These are phyloP conservation scores for Hirschioporus abietinus DNA, from an alignment of 768 basidiomycete genomes.

Conservation along the genomic window DNA sequence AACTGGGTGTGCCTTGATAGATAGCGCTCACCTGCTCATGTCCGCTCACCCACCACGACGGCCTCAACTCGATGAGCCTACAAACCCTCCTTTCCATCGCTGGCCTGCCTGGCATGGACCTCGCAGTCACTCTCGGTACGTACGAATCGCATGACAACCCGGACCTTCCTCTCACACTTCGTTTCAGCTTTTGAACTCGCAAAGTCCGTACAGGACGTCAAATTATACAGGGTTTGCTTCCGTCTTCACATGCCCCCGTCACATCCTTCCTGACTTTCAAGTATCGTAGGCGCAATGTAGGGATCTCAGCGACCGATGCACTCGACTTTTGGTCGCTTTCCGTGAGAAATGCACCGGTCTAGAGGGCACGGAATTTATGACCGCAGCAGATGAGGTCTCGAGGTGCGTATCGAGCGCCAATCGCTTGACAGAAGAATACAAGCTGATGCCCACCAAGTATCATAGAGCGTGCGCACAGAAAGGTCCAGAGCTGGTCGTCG, in stretches of 20 bases:
- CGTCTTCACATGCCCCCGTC: background rate
- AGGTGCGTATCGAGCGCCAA: conserved; percentile 19
- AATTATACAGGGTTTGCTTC: conserved; percentile 31
- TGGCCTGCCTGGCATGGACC: conserved; percentile 25
- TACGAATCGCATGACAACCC: conserved; percentile 1
- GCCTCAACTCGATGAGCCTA: conserved; percentile 3
- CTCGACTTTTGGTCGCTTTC: conserved; percentile 26
- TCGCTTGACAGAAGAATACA: background rate
- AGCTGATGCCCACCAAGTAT: background rate
- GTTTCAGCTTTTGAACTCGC: conserved; percentile 27
- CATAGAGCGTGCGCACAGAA: conserved; percentile 22
- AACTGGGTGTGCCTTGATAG: background rate
- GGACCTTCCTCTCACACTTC: background rate
- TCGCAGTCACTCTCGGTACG: conserved; percentile 24
- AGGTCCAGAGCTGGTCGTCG: conserved; percentile 31
- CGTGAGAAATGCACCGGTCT: conserved; percentile 28
- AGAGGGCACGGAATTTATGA: conserved; percentile 25
- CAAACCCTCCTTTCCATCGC: conserved; percentile 15
- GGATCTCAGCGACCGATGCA: conserved; percentile 29
- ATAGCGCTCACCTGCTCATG: background rate
- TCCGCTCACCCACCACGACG: conserved; percentile 4
- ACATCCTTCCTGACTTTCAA: background rate
- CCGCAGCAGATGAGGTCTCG: conserved; percentile 32
- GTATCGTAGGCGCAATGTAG: conserved; percentile 31
- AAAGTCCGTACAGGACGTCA: conserved; percentile 29